A percentile compares a stretch with the other conserved stretches of the same genome.
phyloP scores from a whole-genome alignment of 2,329 filamentous ascomycete species.

The Ustulina deusta region DNA sequence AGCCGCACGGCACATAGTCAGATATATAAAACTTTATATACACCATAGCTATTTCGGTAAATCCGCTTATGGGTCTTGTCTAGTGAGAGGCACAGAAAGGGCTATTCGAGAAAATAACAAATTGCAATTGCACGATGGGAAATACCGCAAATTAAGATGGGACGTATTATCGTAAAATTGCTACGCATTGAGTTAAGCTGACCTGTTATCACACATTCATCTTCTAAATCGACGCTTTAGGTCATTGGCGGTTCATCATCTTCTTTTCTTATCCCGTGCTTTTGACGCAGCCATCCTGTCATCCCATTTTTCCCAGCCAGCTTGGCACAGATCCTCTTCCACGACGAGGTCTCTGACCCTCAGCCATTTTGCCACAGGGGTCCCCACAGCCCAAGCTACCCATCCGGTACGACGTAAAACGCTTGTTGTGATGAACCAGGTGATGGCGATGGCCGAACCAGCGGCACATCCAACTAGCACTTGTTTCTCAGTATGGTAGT shows the following conservation, averaged over 20 bases:
- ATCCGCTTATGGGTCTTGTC: not conserved
- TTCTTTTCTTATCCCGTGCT: slow-evolving; percentile 53
- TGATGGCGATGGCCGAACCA: slow-evolving; percentile 76
- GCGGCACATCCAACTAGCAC: slow-evolving; percentile 83
- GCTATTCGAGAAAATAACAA: not conserved
- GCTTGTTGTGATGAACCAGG: slow-evolving; percentile 83
- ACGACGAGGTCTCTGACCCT: slow-evolving; percentile 86
- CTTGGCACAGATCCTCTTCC: slow-evolving; percentile 88
- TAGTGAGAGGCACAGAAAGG: not conserved
- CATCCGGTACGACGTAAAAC: slow-evolving; percentile 74
- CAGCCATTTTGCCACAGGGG: slow-evolving; percentile 72
- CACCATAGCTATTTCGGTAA: not conserved
- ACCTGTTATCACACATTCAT: not conserved
- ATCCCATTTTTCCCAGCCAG: slow-evolving; percentile 95
- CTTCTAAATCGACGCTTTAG: not conserved
- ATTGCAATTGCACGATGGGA: not conserved
- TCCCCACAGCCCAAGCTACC: slow-evolving; percentile 78
- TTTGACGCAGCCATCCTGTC: slow-evolving; percentile 55
- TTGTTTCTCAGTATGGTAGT: slow-evolving; percentile 90
- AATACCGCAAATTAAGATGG: slow-evolving; percentile 1
- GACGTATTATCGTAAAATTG: not conserved
- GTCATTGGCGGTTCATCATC: slow-evolving; percentile 21
- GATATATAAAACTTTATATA: not conserved
- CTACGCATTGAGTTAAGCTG: not conserved
- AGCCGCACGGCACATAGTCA: not conserved